These are phyloP conservation scores for Cyberlindnera maritima DNA, from an alignment of 805 yeast species.

Conservation along the genomic window DNA sequence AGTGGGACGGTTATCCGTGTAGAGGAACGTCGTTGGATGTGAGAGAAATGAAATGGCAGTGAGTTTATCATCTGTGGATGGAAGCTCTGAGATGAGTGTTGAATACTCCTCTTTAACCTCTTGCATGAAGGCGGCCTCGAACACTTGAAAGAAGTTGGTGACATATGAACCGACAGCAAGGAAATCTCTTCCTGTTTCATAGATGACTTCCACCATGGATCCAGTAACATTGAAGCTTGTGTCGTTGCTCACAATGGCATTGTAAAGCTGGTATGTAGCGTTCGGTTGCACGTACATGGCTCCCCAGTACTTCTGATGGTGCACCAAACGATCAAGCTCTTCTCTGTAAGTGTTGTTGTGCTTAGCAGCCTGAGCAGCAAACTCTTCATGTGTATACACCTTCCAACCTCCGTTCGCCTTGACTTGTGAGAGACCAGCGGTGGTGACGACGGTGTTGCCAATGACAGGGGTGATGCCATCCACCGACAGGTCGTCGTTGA, in stretches of 20 bases:
- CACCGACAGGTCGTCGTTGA: conserved; percentile 21
- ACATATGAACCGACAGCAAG: conserved; percentile 43
- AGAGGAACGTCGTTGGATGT: conserved; percentile 18
- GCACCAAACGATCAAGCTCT: conserved; percentile 42
- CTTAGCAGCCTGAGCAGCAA: conserved; percentile 19
- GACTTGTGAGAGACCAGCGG: conserved; percentile 3
- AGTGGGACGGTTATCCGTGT: conserved; percentile 46
- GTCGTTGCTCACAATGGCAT: conserved; percentile 24
- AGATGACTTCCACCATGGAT: conserved; percentile 37
- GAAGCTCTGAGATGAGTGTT: conserved; percentile 33
- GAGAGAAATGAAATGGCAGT: conserved; percentile 16
- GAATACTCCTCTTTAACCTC: conserved; percentile 5
- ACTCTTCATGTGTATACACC: conserved; percentile 23
- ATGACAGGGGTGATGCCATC: conserved; percentile 18
- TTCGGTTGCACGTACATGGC: conserved; percentile 48
- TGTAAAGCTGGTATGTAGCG: conserved; percentile 36
- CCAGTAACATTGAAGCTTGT: conserved; percentile 22
- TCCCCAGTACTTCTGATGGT: conserved; percentile 57
- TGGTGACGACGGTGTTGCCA: conserved; percentile 14
- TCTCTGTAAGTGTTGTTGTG: conserved; percentile 26
- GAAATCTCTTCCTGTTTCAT: conserved; percentile 65
- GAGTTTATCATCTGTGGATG: conserved; percentile 25
- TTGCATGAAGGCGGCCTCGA: conserved; percentile 24
- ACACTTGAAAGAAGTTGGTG: conserved; percentile 46
- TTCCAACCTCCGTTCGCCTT: conserved; percentile 29